These are phyloP conservation scores for Populus tremula DNA, from an alignment of 345 rosid genomes.

Conservation along the genomic window DNA sequence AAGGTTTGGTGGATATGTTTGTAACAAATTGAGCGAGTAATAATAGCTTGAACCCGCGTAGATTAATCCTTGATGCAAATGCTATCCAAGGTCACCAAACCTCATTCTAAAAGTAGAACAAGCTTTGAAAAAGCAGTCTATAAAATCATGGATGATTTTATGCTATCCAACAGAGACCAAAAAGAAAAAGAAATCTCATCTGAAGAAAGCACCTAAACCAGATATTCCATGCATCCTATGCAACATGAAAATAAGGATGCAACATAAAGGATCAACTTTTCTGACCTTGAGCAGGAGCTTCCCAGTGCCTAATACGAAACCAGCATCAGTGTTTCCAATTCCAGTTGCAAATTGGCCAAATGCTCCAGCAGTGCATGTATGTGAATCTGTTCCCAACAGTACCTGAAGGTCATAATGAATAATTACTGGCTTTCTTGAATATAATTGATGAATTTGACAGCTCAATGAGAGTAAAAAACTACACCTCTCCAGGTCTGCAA, in stretches of 20 bases:
- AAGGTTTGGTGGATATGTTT: no score
- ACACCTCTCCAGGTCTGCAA: slow-evolving; percentile 98
- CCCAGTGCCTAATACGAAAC: slow-evolving; percentile 90
- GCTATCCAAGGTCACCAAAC: neutral
- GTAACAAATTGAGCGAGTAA: no score
- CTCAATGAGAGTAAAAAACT: neutral
- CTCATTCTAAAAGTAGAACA: neutral
- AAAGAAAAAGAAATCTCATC: neutral
- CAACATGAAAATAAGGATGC: neutral
- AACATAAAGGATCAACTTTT: neutral
- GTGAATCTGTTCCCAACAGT: slow-evolving; percentile 89
- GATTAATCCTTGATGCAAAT: no score
- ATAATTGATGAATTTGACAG: neutral
- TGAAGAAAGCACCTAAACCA: neutral
- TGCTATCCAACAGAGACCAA: neutral
- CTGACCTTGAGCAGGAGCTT: slow-evolving; percentile 89
- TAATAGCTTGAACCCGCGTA: no score
- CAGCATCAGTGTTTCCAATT: slow-evolving; percentile 98
- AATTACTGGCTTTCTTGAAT: neutral
- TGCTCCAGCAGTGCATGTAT: slow-evolving; percentile 98
- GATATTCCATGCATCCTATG: neutral
- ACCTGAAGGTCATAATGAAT: slow-evolving; percentile 50
- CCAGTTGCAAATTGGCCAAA: slow-evolving; percentile 99
- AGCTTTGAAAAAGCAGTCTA: neutral
- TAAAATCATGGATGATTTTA: neutral